Conservation (phyloP, 2,329 filamentous ascomycete genomes). For the Colletotrichum neosansevieriae region DNA sequence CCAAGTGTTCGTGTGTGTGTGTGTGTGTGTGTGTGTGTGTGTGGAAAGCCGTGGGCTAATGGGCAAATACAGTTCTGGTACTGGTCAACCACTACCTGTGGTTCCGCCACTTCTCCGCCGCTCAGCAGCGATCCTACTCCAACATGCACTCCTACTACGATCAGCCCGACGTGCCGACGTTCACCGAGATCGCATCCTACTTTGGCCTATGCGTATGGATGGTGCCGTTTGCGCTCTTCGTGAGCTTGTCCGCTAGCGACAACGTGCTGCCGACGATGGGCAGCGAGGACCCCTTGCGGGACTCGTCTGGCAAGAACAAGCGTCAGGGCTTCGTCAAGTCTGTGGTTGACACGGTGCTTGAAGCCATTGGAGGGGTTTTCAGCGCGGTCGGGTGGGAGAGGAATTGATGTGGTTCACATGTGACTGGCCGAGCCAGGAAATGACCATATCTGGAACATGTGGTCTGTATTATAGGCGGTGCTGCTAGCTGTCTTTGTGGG, state of each 20-base stretch:
- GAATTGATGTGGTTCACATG: conserved; percentile 20
- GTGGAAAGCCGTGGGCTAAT: neutral
- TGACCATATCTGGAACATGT: conserved; percentile 11
- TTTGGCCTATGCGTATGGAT: conserved; percentile 98
- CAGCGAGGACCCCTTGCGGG: conserved; percentile 70
- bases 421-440: neutral
- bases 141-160: conserved; percentile 73
- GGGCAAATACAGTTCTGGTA: conserved; percentile 73
- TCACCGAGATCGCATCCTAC: conserved; percentile 95
- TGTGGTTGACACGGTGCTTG: conserved; percentile 69
- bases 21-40: no score
- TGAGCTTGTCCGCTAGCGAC: conserved; percentile 92
- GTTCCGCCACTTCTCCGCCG: conserved; percentile 90
- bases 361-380: conserved; percentile 61
- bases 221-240: conserved; percentile 94
- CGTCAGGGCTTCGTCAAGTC: conserved; percentile 76
- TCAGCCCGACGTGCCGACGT: conserved; percentile 76
- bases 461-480: neutral
- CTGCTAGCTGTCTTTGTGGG: neutral
- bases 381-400: conserved; percentile 38
- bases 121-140: conserved; percentile 68
- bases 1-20: no score
- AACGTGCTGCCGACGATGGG: conserved; percentile 96
- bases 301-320: conserved; percentile 60
- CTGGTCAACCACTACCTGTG: conserved; percentile 93